These are phyloP conservation scores for Torulaspora pretoriensis DNA, from an alignment of 1,139 yeast genomes.

Conservation along the genomic window DNA sequence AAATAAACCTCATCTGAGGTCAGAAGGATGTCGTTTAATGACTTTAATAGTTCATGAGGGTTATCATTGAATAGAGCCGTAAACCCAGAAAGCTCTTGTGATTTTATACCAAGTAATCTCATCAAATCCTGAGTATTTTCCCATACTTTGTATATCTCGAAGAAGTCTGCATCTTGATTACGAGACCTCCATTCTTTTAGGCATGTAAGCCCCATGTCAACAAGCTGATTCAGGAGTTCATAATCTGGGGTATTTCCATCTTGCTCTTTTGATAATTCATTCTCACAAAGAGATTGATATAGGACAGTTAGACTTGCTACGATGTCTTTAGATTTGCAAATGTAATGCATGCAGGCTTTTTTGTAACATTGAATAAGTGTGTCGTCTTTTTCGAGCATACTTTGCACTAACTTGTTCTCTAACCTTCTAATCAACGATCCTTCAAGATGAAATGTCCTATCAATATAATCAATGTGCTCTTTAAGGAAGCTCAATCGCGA, in stretches of 20 bases:
- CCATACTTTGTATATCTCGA: constrained; percentile 6
- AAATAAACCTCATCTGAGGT: not conserved
- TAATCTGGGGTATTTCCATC: not conserved
- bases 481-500: constrained; percentile 1
- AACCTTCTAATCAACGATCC: not conserved
- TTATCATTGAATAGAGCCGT: constrained; percentile 2
- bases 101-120: not conserved
- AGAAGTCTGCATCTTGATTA: constrained; percentile 1
- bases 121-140: constrained; percentile 4
- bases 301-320: constrained; percentile 1
- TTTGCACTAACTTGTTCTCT: constrained; percentile 1
- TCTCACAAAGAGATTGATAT: constrained; percentile 1
- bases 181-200: constrained; percentile 3
- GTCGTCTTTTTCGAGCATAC: not conserved
- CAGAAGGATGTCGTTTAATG: constrained; percentile 2
- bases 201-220: not conserved
- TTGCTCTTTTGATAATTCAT: not conserved
- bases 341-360: constrained; percentile 4
- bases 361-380: not conserved
- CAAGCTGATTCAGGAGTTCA: not conserved
- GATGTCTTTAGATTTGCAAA: constrained; percentile 2
- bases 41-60: constrained; percentile 3
- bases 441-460: not conserved
- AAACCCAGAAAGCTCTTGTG: constrained; percentile 1
- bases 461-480: constrained; percentile 3